Conservation (phyloP, 345 rosid species). For the Mangifera indica region DNA sequence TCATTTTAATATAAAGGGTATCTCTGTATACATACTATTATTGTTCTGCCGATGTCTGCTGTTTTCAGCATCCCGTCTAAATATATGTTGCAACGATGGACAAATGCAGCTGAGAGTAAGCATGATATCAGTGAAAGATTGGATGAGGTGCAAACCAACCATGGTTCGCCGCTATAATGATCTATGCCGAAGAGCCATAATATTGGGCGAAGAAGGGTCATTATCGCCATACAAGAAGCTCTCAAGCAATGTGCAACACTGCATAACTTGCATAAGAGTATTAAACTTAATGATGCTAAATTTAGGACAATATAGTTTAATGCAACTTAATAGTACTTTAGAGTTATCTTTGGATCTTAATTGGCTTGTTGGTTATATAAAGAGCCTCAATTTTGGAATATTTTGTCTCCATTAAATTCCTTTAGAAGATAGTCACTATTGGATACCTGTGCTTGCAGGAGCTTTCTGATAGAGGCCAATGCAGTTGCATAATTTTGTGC, state of each 20-base stretch:
- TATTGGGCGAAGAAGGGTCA: conserved; percentile 95
- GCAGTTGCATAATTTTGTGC: conserved; percentile 47
- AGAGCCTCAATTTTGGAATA: not conserved
- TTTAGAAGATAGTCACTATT: not conserved
- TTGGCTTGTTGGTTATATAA: not conserved
- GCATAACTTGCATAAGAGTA: conserved; percentile 28
- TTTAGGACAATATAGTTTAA: not conserved
- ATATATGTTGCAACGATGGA: conserved; percentile 88
- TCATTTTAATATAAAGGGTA: conserved; percentile 87
- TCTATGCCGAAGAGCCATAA: conserved; percentile 84
- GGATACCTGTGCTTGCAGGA: conserved; percentile 39
- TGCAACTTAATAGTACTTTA: not conserved
- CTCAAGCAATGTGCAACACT: conserved; percentile 61
- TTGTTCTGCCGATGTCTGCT: conserved; percentile 93
- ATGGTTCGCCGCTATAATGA: conserved; percentile 78
- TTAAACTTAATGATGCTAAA: not conserved
- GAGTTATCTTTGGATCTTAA: not conserved
- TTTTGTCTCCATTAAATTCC: not conserved
- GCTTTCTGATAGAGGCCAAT: conserved; percentile 40
- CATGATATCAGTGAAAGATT: conserved; percentile 55
- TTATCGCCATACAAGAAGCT: conserved; percentile 79
- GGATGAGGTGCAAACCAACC: conserved; percentile 69
- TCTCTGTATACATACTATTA: conserved; percentile 81
- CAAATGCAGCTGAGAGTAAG: conserved; percentile 81
- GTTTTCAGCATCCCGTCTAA: conserved; percentile 74